phyloP scores from a whole-genome alignment of 2,329 filamentous ascomycete genomes.

The Botrytis fragariae region DNA sequence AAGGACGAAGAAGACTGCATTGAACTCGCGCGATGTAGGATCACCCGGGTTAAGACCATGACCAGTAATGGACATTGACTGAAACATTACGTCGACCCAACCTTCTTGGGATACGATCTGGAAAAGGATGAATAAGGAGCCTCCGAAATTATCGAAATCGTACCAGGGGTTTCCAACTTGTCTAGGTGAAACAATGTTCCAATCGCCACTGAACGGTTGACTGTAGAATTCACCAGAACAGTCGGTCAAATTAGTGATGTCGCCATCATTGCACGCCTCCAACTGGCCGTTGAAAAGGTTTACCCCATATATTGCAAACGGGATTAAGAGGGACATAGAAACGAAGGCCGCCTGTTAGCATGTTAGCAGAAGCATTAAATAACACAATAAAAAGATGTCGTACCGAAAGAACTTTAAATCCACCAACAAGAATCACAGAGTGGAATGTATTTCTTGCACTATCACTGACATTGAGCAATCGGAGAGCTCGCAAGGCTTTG shows the following conservation, averaged over 20 bases:
- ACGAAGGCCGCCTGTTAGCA: conserved; percentile 68
- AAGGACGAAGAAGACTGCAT: conserved; percentile 89
- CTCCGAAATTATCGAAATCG: conserved; percentile 93
- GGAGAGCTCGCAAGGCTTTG: conserved; percentile 88
- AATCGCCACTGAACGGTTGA: conserved; percentile 68
- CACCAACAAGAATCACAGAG: conserved; percentile 88
- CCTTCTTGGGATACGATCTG: conserved; percentile 99
- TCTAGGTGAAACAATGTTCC: conserved; percentile 80
- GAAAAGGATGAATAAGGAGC: conserved; percentile 92
- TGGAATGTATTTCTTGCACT: conserved; percentile 96
- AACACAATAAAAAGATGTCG: conserved; percentile 16
- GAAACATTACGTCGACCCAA: conserved; percentile 91
- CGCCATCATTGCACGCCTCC: conserved; percentile 74
- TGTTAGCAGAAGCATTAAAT: conserved; percentile 20
- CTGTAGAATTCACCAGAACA: conserved; percentile 83
- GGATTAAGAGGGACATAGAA: conserved; percentile 88
- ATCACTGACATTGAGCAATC: conserved; percentile 92
- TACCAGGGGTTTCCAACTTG: conserved; percentile 79
- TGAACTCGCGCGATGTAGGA: conserved; percentile 68
- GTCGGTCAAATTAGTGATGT: conserved; percentile 59
- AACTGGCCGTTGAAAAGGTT: conserved; percentile 89
- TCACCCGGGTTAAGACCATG: conserved; percentile 68
- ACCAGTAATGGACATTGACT: conserved; percentile 77
- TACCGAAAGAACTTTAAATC: conserved; percentile 76
- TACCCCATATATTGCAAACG: conserved; percentile 92